These are phyloP conservation scores for Tolypocladium album DNA, from an alignment of 2,329 filamentous ascomycete species.

Conservation along the genomic window DNA sequence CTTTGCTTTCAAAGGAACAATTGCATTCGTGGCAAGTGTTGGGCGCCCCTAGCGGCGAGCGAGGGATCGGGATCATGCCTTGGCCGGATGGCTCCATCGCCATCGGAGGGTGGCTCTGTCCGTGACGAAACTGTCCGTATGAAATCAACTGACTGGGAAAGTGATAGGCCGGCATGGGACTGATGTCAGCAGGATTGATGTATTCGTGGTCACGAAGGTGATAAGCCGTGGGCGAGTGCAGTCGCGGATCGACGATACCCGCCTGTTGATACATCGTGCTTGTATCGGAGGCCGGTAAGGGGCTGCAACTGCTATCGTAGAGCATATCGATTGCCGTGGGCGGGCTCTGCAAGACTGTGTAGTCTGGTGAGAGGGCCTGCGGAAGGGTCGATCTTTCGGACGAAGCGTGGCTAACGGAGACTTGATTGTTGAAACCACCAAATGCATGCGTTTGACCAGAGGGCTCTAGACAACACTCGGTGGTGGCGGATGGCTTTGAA, in stretches of 20 bases:
- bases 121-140: neutral
- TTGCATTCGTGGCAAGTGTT: conserved; percentile 20
- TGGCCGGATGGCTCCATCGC: neutral
- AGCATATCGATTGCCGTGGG: conserved; percentile 3
- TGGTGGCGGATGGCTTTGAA: too few species aligned
- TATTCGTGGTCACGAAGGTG: neutral
- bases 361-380: conserved; percentile 1
- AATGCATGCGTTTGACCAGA: neutral
- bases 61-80: neutral
- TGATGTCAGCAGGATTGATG: neutral
- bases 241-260: neutral
- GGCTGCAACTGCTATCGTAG: neutral
- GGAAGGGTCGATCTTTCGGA: neutral
- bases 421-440: neutral
- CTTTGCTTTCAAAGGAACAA: neutral
- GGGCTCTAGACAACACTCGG: neutral
- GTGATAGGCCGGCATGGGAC: neutral
- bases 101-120: neutral
- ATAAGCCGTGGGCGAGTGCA: neutral
- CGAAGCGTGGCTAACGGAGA: neutral
- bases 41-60: conserved; percentile 31
- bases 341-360: conserved; percentile 1
- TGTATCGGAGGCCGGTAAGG: neutral
- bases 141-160: neutral
- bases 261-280: neutral